These are phyloP conservation scores for Thielaviopsis euricoi DNA, from an alignment of 2,329 filamentous ascomycete species.

Conservation along the genomic window DNA sequence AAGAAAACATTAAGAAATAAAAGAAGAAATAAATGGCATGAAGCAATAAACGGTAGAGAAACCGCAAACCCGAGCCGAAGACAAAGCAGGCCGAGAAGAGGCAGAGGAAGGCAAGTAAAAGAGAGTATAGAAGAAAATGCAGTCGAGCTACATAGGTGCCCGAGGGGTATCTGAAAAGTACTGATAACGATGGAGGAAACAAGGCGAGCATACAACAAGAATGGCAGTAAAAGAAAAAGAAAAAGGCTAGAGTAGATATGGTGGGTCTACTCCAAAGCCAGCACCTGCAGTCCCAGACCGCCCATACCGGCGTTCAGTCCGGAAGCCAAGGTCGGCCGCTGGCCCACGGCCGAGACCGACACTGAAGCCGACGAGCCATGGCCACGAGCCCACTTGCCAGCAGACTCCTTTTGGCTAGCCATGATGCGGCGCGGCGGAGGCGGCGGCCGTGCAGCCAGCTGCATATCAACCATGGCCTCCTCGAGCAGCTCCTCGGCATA, in stretches of 20 bases:
- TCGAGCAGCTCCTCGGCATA: slow-evolving; percentile 38
- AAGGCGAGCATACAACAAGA: background rate
- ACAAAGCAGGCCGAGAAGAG: background rate
- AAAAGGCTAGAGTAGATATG: background rate
- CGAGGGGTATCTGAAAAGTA: background rate
- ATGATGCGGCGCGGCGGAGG: background rate
- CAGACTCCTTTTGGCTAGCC: background rate
- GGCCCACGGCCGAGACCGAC: background rate
- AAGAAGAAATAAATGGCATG: background rate
- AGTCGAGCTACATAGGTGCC: background rate
- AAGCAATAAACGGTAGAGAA: background rate
- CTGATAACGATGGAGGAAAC: background rate
- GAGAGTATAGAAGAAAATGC: background rate
- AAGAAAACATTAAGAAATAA: background rate
- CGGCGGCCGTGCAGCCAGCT: slow-evolving; percentile 31
- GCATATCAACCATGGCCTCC: slow-evolving; percentile 47
- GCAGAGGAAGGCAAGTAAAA: background rate
- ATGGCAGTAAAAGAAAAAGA: too few relatives aligned
- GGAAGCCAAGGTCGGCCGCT: background rate
- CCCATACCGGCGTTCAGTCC: background rate
- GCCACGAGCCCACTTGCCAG: slow-evolving; percentile 2
- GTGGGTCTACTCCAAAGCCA: background rate
- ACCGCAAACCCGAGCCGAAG: background rate
- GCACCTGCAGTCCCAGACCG: background rate
- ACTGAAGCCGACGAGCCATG: slow-evolving; percentile 7